phyloP scores from a whole-genome alignment of 139 green algal genomes.

The Coccomyxa sp. region DNA sequence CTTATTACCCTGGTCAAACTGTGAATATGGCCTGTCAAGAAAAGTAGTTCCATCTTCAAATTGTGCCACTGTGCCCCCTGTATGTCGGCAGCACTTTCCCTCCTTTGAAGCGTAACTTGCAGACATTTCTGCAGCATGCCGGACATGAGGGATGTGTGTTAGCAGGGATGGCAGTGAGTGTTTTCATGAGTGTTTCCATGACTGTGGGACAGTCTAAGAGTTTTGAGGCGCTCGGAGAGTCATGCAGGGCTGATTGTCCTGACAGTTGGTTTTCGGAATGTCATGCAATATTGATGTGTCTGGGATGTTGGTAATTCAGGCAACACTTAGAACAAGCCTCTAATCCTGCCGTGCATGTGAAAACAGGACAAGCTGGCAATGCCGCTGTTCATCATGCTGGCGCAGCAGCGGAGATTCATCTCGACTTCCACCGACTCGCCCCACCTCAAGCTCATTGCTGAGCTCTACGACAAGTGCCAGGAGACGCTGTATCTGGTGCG shows the following conservation, averaged over 20 bases:
- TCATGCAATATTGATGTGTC: background rate
- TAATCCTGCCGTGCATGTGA: background rate
- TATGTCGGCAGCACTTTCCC: no score
- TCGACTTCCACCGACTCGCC: slow-evolving; percentile 43
- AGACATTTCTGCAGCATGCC: no score
- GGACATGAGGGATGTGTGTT: no score
- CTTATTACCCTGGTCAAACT: no score
- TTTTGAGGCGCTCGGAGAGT: background rate
- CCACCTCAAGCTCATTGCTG: slow-evolving; percentile 74
- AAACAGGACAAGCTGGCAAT: slow-evolving; percentile 50
- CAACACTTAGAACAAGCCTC: background rate
- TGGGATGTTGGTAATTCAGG: background rate
- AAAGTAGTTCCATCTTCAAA: background rate
- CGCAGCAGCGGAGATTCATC: slow-evolving; percentile 69
- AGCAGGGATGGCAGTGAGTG: no score
- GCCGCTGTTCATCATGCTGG: slow-evolving; percentile 71
- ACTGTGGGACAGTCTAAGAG: no score
- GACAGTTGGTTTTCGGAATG: background rate
- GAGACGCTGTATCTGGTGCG: slow-evolving; percentile 33
- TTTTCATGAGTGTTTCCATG: no score
- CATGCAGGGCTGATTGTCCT: no score
- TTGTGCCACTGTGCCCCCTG: no score
- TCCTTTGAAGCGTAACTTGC: no score
- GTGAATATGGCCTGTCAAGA: background rate
- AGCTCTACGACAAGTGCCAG: slow-evolving; percentile 80